Evolutionary conservation across 805 yeast genomes (phyloP).

Genomic region (Kazachstania psychrophila): DNA sequence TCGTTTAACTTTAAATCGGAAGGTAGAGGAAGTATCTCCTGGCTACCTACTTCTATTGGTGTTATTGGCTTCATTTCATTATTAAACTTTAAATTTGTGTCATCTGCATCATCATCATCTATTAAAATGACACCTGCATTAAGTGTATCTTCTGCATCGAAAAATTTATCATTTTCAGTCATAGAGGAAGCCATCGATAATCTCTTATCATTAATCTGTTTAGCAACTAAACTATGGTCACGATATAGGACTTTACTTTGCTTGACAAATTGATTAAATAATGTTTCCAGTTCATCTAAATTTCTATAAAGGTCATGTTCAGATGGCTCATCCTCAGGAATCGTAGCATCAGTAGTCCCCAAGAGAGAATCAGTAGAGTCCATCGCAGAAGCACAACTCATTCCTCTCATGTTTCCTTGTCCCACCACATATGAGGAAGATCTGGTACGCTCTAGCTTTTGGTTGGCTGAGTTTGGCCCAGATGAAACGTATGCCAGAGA

Average conservation of each 20-base stretch:
- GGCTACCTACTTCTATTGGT: no score
- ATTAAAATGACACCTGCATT: constrained; percentile 49
- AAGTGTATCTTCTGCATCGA: constrained; percentile 57
- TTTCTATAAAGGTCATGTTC: constrained; percentile 22
- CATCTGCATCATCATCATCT: constrained; percentile 28
- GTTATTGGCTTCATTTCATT: no score
- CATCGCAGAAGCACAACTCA: constrained; percentile 6
- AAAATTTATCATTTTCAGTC: constrained; percentile 44
- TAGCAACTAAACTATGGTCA: constrained; percentile 13
- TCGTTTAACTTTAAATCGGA: neutral
- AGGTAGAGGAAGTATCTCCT: no score
- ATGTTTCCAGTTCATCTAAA: constrained; percentile 18
- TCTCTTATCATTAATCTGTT: constrained; percentile 9
- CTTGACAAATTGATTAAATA: constrained; percentile 16
- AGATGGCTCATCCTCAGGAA: neutral
- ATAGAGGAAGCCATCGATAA: constrained; percentile 24
- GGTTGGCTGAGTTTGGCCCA: constrained; percentile 2
- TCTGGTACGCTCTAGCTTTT: constrained; percentile 7
- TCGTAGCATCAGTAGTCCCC: constrained; percentile 2
- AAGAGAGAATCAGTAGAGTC: constrained; percentile 6
- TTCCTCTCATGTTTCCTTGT: constrained; percentile 5
- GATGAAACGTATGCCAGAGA: constrained; percentile 15
- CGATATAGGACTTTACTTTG: constrained; percentile 15
- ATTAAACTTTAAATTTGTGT: constrained; percentile 1
- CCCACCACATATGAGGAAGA: constrained; percentile 12